Evolutionary conservation across 2,329 filamentous ascomycete genomes (phyloP), one percentile per base, ranked within the genome.

Genomic region (Colletotrichum tropicicola): DNA sequence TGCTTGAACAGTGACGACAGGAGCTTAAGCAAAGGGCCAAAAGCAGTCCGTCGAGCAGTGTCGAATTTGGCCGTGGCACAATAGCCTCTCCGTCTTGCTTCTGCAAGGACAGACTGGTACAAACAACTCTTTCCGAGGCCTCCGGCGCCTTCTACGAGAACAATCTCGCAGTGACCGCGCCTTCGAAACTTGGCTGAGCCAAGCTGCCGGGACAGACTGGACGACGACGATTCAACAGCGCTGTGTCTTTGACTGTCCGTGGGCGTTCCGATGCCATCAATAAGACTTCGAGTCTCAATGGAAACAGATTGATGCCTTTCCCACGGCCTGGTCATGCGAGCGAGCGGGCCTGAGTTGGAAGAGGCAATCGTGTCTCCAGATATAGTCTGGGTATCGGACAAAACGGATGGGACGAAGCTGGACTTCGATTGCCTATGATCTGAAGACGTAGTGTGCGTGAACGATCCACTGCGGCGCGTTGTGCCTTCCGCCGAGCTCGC

Each of bases 61-160:
- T 91, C 89, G 64, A 91, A 91, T 71, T 91, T 91, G 41, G 88
- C 85, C 30, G 87, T 89, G 6, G 88, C 87, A 70, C 87, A 90
- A 71, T 90, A 91, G 3, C 89, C 89, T 63, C 85, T 83, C 47
- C 85, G 82, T 52, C 88, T 81, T 15, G 86, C 86, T 68, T 91
- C 88, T 3, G 84, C 79, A 43, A 90, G 81, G 5, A 90, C 85
- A 8, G 87, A 88, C 70, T 90, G 87, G 25, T 90, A 85, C 15
- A 91, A 80, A 63, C 85, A 87, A 68, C 85, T 90, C 74, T 91
- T 91, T 15, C 89, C 89, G n/a, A 90, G 76, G 1, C 89, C 89
- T 3, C 85, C 87, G 12, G 84, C 81, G 28, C 89, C 89, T 68
- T 89, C 85, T 55, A 91, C 83, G 15, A 83, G 82, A 19, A 90